phyloP scores from a whole-genome alignment of 2,329 filamentous ascomycete species.

The Aureobasidium leucospermi region DNA sequence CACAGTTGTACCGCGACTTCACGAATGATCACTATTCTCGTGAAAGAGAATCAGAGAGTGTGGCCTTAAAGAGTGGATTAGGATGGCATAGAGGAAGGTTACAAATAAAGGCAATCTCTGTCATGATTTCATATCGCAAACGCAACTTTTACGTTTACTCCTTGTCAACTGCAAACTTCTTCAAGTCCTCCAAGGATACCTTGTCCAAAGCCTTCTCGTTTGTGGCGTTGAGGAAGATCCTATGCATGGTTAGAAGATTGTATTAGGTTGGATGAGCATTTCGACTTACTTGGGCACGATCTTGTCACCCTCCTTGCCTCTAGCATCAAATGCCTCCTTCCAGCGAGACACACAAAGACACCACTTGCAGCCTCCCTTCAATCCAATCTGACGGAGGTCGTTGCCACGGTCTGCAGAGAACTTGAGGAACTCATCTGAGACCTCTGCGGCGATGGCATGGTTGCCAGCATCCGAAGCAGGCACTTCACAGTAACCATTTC shows the following conservation, averaged over 20 bases:
- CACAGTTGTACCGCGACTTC: too few relatives aligned
- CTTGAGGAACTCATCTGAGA: constrained; percentile 56
- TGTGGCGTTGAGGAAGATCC: constrained; percentile 45
- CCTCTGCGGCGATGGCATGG: constrained; percentile 51
- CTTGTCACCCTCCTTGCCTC: constrained; percentile 39
- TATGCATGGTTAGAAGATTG: constrained; percentile 22
- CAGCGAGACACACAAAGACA: constrained; percentile 51
- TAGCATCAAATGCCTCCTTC: constrained; percentile 51
- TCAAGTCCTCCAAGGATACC: constrained; percentile 42
- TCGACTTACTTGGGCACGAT: constrained; percentile 35
- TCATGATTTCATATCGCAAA: not conserved
- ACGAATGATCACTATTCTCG: too few relatives aligned
- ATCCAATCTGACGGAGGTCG: constrained; percentile 48
- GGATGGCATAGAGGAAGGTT: not conserved
- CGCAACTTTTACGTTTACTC: constrained; percentile 18
- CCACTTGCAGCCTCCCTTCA: constrained; percentile 55
- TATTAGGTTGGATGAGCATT: not conserved
- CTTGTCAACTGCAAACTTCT: constrained; percentile 41
- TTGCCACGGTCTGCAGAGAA: constrained; percentile 53
- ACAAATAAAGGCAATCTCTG: not conserved
- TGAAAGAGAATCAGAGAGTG: too few relatives aligned
- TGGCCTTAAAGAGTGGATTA: not conserved
- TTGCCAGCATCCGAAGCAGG: constrained; percentile 50
- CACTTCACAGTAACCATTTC: constrained; percentile 54
- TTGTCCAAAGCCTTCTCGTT: constrained; percentile 45